Conservation (phyloP, 2,329 filamentous ascomycete species). For the Capronia americana region DNA sequence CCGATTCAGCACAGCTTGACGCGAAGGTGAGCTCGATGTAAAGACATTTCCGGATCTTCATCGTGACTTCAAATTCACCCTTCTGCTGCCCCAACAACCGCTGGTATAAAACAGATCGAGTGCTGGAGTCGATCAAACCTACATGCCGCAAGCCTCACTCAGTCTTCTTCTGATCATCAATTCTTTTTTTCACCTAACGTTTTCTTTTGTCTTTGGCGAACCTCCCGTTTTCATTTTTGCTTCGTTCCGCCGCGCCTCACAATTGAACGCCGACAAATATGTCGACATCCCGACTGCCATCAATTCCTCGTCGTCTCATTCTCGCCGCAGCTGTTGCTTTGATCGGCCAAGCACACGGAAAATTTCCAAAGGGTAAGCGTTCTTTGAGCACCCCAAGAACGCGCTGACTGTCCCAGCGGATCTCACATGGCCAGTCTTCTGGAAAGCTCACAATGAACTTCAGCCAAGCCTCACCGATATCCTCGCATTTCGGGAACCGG, state of each 20-base stretch:
- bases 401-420: slow-evolving; percentile 28
- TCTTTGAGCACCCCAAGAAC: background rate
- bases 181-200: background rate
- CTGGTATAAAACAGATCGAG: background rate
- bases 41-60: slow-evolving; percentile 6
- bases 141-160: background rate
- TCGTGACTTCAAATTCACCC: slow-evolving; percentile 1
- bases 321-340: slow-evolving; percentile 3
- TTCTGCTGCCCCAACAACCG: background rate
- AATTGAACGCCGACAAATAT: slow-evolving; percentile 6
- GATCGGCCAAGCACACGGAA: slow-evolving; percentile 10
- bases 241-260: background rate
- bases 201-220: background rate
- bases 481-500: slow-evolving; percentile 26
- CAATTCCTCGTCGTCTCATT: slow-evolving; percentile 6
- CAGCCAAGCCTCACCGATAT: slow-evolving; percentile 32
- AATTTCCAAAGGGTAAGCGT: slow-evolving; percentile 30
- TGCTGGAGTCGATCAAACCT: background rate
- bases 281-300: background rate
- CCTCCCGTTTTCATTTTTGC: background rate
- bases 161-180: background rate
- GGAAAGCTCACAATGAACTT: slow-evolving; percentile 18
- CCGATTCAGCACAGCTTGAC: background rate
- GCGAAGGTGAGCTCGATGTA: slow-evolving; percentile 10
- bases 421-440: slow-evolving; percentile 28